Evolutionary conservation across 805 yeast genomes (phyloP).

Genomic region (Pichia nanzhaoensis): DNA sequence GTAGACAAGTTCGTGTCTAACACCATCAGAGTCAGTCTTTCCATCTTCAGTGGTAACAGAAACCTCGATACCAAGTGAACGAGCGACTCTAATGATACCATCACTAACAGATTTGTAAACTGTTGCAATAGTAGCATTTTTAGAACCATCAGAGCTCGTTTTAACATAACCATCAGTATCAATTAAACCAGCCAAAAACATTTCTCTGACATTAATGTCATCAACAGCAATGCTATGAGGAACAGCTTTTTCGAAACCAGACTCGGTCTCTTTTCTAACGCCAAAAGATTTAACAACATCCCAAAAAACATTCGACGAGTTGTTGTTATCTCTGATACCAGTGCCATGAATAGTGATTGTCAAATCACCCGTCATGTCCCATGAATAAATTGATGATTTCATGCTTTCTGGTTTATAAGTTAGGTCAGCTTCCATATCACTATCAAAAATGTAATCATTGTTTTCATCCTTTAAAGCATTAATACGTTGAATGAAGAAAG

Average conservation of each 20-base stretch:
- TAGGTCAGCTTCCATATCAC: background rate
- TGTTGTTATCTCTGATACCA: constrained; percentile 3
- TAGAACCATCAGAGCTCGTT: constrained; percentile 4
- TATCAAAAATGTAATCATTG: background rate
- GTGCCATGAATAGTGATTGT: constrained; percentile 5
- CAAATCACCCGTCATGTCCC: background rate
- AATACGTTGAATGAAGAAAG: background rate
- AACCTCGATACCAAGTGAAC: constrained; percentile 38
- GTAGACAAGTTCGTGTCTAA: constrained; percentile 9
- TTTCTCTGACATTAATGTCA: constrained; percentile 36
- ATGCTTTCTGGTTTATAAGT: background rate
- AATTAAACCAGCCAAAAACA: constrained; percentile 38
- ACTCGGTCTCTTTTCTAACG: constrained; percentile 9
- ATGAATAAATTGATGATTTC: background rate
- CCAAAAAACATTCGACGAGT: constrained; percentile 28
- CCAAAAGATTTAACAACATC: constrained; percentile 12
- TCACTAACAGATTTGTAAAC: constrained; percentile 28
- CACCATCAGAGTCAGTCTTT: constrained; percentile 1
- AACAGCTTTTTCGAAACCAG: constrained; percentile 24
- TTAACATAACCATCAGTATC: constrained; percentile 31
- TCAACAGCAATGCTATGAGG: constrained; percentile 33
- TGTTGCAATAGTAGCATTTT: constrained; percentile 29
- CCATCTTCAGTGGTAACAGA: constrained; percentile 23
- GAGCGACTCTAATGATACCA: constrained; percentile 33
- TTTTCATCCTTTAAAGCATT: background rate